phyloP scores from a whole-genome alignment of 306 rosid species.

The Medicago truncatula region DNA sequence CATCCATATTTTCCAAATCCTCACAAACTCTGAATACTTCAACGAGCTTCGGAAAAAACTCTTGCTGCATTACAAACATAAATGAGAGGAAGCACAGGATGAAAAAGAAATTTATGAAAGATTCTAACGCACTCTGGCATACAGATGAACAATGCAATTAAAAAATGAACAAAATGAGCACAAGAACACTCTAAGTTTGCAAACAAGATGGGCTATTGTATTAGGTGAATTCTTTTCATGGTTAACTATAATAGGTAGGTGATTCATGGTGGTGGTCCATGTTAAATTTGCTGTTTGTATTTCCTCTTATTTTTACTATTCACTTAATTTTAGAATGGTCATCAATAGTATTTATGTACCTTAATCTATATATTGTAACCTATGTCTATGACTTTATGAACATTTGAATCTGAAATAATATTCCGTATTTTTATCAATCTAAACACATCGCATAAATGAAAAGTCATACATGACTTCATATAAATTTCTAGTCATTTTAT shows the following conservation, averaged over 20 bases:
- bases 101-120: constrained; percentile 25
- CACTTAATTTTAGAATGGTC: neutral
- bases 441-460: neutral
- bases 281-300: neutral
- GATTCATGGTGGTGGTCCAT: neutral
- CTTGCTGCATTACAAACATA: constrained; percentile 70
- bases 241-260: neutral
- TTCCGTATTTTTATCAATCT: neutral
- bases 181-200: neutral
- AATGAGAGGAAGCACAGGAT: constrained; percentile 5
- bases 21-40: constrained; percentile 79
- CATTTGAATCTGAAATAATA: neutral
- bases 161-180: neutral
- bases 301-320: neutral
- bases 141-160: constrained; percentile 1
- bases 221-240: neutral
- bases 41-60: constrained; percentile 80
- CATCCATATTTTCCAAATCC: constrained; percentile 79
- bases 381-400: neutral
- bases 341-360: neutral
- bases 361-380: neutral
- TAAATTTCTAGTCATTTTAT: neutral
- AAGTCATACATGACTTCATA: constrained; percentile 3
- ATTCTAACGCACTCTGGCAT: constrained; percentile 3
- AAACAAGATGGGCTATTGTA: neutral